Base-by-base conservation (phyloP, 176 grass and related monocot genomes). In the Avena eriantha region DNA sequence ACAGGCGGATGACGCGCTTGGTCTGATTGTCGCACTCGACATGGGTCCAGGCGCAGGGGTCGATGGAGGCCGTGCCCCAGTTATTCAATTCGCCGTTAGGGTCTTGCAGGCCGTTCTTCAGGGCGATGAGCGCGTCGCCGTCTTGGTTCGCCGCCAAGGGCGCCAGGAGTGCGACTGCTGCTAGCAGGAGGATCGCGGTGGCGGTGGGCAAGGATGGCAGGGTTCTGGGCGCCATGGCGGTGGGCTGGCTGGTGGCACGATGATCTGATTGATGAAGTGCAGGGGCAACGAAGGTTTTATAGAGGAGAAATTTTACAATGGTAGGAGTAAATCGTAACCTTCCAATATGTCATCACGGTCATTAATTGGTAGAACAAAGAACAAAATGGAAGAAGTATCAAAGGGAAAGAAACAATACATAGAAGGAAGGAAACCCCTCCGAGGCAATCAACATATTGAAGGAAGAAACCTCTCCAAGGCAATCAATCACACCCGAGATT, bases 1-100 rank as follows among this genome's bases (percentile, higher is more conserved):
- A 49, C 71, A 74, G 16, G 23, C 45, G 71, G 45, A 8, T 49
- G 71, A 74, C 71, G 43, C 71, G 71, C 3, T 74, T 74, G n/a
- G 45, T 17, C 45, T 8, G 5, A 65, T 65, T 1, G 45, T 74
- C 71, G 71, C 71, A 74, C 43, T 46, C 46, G 45, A 74, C 22
- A 11, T 16, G 71, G 6, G 5, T 49, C 71, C 71, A 74, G 71
- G 45, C 8, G 71, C 71, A 74, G 45, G 71, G 21, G 45, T 74
- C 71, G 3, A 49, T 15, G n/a, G 13, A 47, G 45, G 26, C 13
- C 71, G 13, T 22, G 71, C 49, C n/a, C 45, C n/a, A 74, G 71
- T 16, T 74, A 3, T 49, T 74, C 71, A 74, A n/a, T 23, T 7
- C 70, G 5, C 70, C 70, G 13, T 48, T 26, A 15, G 70, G 70